Evolutionary conservation across 164 flowering plant species (phyloP), one percentile per base, ranked within the genome.

Genomic region (Vitis cinerea): DNA sequence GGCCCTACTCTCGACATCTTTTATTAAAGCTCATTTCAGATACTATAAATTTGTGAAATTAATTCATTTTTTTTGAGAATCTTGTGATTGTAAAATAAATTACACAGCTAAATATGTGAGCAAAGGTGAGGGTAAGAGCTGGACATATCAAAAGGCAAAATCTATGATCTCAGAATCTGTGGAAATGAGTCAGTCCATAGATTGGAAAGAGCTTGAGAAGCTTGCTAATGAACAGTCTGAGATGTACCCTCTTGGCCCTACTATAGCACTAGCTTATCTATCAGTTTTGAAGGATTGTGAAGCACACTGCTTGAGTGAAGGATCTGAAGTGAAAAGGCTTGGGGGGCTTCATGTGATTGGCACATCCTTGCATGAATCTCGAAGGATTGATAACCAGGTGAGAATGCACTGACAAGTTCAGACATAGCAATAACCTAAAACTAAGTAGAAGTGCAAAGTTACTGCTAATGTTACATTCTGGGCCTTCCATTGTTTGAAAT

Each of bases 321-420:
- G 99, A 12, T 67, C 83, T 68, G 97, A 91, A 73, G 99, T 96
- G 58, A 96, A 96, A 81, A 81, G 76, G 60, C 87, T 91, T 65
- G 99, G 99, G 57, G 99, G 99, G 9, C 99, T 96, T 81, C 98
- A 93, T 83, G 99, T 96, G 68, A 90, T 96, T 69, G 99, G 99
- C 16, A 96, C 99, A 77, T 93, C 98, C 53, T 79, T 93, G 74
- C 98, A 96, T 62, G 99, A 96, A 77, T 93, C 98, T 12, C 88
- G 99, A 59, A 88, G 99, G 75, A 96, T 96, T 63, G 99, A 95
- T 83, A 95, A 95, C 71, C 99, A 95, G 94, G 98, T 90, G 50
- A 77, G 79, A 49, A 17, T 56, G 66, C 44, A 44, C 13, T 37
- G 16, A 17, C 9, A 17, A 54, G 64, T n/a, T 67, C 14, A 8